Percentiles rank a stretch among this genome's conserved stretches.
These are phyloP conservation scores for Dendrobium nobile DNA, from an alignment of 106 monocot species.

Conservation along the genomic window DNA sequence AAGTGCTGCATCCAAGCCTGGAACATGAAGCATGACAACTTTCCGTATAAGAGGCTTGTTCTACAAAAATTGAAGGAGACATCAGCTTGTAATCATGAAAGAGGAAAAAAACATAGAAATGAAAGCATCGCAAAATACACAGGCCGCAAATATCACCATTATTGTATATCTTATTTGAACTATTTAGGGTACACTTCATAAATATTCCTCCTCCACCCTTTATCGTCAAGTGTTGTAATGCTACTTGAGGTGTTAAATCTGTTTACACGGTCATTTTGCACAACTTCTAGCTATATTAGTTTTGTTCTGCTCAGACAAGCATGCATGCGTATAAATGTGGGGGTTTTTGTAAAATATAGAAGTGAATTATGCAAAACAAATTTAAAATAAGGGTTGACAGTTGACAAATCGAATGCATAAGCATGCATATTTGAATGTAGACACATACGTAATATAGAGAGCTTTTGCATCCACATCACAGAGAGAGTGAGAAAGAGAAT, in stretches of 20 bases:
- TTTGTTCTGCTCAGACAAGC: not conserved
- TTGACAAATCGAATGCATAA: too few species aligned
- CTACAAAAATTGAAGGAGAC: constrained; percentile 29
- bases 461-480: too few species aligned
- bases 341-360: not conserved
- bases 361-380: not conserved
- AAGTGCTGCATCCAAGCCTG: constrained; percentile 90
- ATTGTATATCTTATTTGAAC: not conserved
- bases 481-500: too few species aligned
- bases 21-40: constrained; percentile 81
- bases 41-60: constrained; percentile 88
- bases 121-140: not conserved
- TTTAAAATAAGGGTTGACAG: too few species aligned
- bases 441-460: too few species aligned
- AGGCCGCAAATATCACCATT: not conserved
- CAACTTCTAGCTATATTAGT: not conserved
- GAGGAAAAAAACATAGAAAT: not conserved
- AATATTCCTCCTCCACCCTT: not conserved
- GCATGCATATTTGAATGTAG: too few species aligned
- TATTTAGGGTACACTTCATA: not conserved
- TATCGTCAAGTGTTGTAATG: not conserved
- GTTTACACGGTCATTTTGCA: not conserved
- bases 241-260: not conserved
- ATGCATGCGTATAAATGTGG: not conserved
- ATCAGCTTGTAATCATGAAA: constrained; percentile 7